Evolutionary conservation across 306 rosid genomes (phyloP).

Genomic region (Ziziphus jujuba): DNA sequence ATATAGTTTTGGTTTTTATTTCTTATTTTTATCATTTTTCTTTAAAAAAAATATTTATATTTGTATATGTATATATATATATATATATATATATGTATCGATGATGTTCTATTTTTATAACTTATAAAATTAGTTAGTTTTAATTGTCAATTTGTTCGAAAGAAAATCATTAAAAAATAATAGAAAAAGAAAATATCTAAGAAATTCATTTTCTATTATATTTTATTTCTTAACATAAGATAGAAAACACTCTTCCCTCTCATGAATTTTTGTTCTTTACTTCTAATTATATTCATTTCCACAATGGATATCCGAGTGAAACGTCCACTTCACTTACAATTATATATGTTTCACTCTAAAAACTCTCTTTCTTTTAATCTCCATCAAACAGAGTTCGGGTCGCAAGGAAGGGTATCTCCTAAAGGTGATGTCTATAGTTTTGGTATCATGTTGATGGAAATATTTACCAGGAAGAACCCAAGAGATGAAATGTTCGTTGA

Average conservation of each 20-base stretch:
- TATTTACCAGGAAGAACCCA: not conserved
- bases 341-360: no score
- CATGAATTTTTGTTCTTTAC: not conserved
- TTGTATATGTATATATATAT: no score
- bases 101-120: no score
- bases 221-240: no score
- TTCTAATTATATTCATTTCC: not conserved
- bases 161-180: no score
- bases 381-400: not conserved
- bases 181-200: no score
- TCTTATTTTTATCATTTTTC: not conserved
- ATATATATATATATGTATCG: no score
- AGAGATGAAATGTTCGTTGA: not conserved
- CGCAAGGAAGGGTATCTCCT: not conserved
- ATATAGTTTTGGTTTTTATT: no score
- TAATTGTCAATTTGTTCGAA: no score
- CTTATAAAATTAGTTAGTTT: no score
- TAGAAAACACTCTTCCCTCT: not conserved
- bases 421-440: not conserved
- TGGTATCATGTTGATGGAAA: not conserved
- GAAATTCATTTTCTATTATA: no score
- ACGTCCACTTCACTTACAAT: not conserved
- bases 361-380: not conserved
- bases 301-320: not conserved
- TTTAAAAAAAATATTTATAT: no score